Evolutionary conservation across 2,329 filamentous ascomycete species (phyloP), one percentile per base, ranked within the genome.

Genomic region (Aspergillus ochraceus): DNA sequence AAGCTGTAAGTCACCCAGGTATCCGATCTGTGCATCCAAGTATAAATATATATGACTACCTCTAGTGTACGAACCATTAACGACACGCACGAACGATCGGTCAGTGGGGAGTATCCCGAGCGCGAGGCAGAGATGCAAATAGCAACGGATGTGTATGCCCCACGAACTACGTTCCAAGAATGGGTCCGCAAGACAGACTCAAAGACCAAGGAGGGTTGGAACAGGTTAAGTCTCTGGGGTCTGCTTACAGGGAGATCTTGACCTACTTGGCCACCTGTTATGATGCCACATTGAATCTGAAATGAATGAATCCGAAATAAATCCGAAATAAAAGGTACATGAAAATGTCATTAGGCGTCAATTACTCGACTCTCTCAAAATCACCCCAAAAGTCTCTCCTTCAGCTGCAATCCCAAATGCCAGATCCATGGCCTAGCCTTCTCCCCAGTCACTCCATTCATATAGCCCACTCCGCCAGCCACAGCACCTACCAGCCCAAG

Each of bases 401-500:
- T 47, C 20, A 20, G 12, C 45, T 17, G 14, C 36, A n/a, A n/a
- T 47, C 45, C 45, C 45, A 47, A 5, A 12, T 42, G 20, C 53
- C 46, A 24, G 26, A 49, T 45, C 42, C 55, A 58, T n/a, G 29
- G 36, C 17, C 36, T n/a, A 12, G n/a, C 5, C 36, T 8, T 42
- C 36, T 42, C 36, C 3, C 36, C 36, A 50, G 22, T 54, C 9
- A 49, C 26, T 29, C 59, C 54, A 55, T 47, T 58, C 45, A 62
- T 79, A 20, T 58, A 60, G 9, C 36, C 36, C 14, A 56, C 57
- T 8, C 66, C 69, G 8, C 57, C 62, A 3, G 89, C 72, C 86
- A 91, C 39, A 10, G 63, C 50, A 89, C 92, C 56, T 86, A 91
- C 20, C 88, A 90, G 17, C 87, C 91, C 60, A 89, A 95, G 76